Evolutionary conservation across 371 early-diverging fungal species (phyloP).

Genomic region (Enteropsectra breve): DNA sequence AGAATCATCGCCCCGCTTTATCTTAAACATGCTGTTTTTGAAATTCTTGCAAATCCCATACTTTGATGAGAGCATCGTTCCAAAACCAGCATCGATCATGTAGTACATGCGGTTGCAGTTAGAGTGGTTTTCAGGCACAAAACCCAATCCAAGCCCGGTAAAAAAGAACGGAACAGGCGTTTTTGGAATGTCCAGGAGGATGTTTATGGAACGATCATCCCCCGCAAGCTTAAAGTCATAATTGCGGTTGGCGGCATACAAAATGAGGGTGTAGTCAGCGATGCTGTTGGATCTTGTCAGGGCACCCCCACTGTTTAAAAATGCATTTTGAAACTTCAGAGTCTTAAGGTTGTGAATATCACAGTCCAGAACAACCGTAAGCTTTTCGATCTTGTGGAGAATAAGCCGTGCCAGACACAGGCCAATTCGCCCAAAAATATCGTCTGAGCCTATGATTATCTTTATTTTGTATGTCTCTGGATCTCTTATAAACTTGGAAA

Average conservation of each 20-base stretch:
- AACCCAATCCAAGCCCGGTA: not conserved
- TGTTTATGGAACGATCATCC: not conserved
- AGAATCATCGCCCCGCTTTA: no score
- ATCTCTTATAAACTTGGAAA: slow-evolving; percentile 3
- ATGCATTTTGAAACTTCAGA: not conserved
- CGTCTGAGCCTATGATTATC: slow-evolving; percentile 18
- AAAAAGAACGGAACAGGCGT: not conserved
- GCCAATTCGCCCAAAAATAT: slow-evolving; percentile 25
- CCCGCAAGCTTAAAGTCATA: not conserved
- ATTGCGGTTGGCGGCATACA: not conserved
- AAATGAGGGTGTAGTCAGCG: not conserved
- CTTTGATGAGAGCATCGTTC: not conserved
- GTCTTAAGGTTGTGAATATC: not conserved
- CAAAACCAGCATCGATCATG: slow-evolving; percentile 5
- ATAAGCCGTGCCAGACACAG: not conserved
- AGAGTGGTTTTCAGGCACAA: not conserved
- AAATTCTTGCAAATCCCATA: not conserved
- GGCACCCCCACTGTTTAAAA: slow-evolving; percentile 4
- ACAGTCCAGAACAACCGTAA: not conserved
- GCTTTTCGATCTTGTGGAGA: not conserved
- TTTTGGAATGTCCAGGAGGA: slow-evolving; percentile 2
- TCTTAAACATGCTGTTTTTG: not conserved
- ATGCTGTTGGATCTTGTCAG: no score
- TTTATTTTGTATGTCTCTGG: not conserved
- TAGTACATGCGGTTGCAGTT: not conserved